phyloP scores from a whole-genome alignment of 345 rosid genomes.

The Erysimum cheiranthoides region DNA sequence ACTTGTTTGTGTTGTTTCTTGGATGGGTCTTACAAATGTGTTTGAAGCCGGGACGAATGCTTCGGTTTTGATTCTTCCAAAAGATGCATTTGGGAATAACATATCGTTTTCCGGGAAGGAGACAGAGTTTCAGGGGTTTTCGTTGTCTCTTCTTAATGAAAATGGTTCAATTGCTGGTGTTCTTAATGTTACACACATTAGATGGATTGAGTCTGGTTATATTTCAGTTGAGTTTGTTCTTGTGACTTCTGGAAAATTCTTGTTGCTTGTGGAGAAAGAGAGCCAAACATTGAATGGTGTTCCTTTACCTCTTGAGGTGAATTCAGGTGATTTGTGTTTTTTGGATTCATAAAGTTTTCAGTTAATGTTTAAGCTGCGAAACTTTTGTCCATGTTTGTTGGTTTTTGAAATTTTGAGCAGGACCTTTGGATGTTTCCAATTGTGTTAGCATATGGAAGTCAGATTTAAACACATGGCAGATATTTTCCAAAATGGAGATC shows the following conservation, averaged over 20 bases:
- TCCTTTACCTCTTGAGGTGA: constrained; percentile 71
- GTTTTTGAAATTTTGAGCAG: constrained; percentile 53
- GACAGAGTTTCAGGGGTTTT: constrained; percentile 52
- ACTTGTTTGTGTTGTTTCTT: constrained; percentile 59
- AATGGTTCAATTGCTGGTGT: constrained; percentile 58
- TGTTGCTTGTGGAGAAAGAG: constrained; percentile 58
- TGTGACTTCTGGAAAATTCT: constrained; percentile 62
- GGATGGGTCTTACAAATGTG: constrained; percentile 70
- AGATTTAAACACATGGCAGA: constrained; percentile 72
- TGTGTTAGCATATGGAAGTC: constrained; percentile 71
- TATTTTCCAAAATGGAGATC: constrained; percentile 84
- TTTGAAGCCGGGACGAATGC: constrained; percentile 71
- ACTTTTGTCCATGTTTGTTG: not conserved
- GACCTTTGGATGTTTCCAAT: constrained; percentile 67
- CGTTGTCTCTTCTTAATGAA: constrained; percentile 47
- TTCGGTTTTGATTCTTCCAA: constrained; percentile 64
- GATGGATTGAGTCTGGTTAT: constrained; percentile 64
- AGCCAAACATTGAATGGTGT: constrained; percentile 68
- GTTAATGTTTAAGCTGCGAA: not conserved
- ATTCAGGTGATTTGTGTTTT: constrained; percentile 61
- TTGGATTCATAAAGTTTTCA: not conserved
- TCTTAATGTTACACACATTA: constrained; percentile 51
- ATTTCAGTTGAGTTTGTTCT: constrained; percentile 60
- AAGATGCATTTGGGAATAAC: constrained; percentile 90
- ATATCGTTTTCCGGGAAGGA: constrained; percentile 55